Base-by-base conservation (phyloP, 345 rosid species). In the Draba incana region DNA sequence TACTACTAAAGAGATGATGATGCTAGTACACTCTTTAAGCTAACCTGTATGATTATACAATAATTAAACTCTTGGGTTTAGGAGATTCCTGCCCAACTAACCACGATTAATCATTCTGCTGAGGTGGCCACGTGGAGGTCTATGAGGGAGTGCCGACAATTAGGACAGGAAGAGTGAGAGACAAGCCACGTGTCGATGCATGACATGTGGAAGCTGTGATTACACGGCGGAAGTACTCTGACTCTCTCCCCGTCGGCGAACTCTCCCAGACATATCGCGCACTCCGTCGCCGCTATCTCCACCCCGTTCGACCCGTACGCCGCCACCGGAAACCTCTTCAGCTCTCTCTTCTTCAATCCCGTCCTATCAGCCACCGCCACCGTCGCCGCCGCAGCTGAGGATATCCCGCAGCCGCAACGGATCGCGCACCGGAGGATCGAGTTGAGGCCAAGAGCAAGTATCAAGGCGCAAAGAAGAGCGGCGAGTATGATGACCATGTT, bases 401-500 rank as follows among this genome's bases (percentile, higher is more conserved):
- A 66, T 66, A 82, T 64, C 69, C 86, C 73, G 49, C 80, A 65
- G 69, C 90, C 82, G 59, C 88, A 85, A 11, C 88, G 71, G 48
- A 84, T 70, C n/a, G 87, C 88, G 31, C 90, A 88, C 15, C 93
- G 81, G 38, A 85, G 82, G 0, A 85, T 79, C 3, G 90, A 85
- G 20, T 87, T 87, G 9, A 87, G 63, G 5, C 93, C 90, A 0
- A 87, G 78, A 27, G 90, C 90, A 10, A 85, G 82, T 42, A 87
- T 77, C 39, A 87, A 54, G 0, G 90, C 90, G 28, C 90, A 85
- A 15, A 87, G 82, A 57, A 87, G 69, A 52, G 93, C 90, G 13
- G 86, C 86, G 4, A 87, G 85, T 66, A 85, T 87, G 64, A 87
- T 84, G 60, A 87, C 93, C 93, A 87, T 85, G 90, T 85, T 87